Conservation (phyloP, 129 eudicot genomes). For the Chrysanthemum seticuspe region DNA sequence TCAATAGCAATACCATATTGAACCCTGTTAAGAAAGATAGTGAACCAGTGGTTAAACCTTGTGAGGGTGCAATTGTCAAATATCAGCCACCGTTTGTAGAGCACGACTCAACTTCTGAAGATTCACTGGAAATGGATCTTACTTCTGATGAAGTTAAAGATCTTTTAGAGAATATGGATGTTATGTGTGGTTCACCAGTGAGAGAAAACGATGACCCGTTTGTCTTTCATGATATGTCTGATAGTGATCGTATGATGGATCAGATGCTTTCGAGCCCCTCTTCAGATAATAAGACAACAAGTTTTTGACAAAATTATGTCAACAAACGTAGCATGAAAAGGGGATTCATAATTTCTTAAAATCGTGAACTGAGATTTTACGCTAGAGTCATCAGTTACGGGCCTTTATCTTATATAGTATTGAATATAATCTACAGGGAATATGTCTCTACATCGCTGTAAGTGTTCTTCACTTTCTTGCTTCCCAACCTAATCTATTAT, state of each 20-base stretch:
- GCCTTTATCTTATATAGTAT: too few species aligned
- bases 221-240: constrained; percentile 44
- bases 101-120: constrained; percentile 31
- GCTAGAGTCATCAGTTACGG: too few species aligned
- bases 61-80: constrained; percentile 55
- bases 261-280: constrained; percentile 60
- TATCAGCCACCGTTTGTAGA: constrained; percentile 51
- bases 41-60: not conserved
- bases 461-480: too few species aligned
- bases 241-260: constrained; percentile 53
- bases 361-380: too few species aligned
- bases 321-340: too few species aligned
- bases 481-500: too few species aligned
- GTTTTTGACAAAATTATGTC: too few species aligned
- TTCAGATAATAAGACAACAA: not conserved
- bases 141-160: constrained; percentile 59
- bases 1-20: constrained; percentile 39
- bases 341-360: too few species aligned
- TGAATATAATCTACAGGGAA: too few species aligned
- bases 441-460: too few species aligned
- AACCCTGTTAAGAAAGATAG: constrained; percentile 47
- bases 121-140: constrained; percentile 42
- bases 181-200: not conserved
- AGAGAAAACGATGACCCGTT: constrained; percentile 36
- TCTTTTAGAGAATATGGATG: constrained; percentile 33